These are phyloP conservation scores for Bacidia rubella DNA, from an alignment of 495 filamentous ascomycete species.

Conservation along the genomic window DNA sequence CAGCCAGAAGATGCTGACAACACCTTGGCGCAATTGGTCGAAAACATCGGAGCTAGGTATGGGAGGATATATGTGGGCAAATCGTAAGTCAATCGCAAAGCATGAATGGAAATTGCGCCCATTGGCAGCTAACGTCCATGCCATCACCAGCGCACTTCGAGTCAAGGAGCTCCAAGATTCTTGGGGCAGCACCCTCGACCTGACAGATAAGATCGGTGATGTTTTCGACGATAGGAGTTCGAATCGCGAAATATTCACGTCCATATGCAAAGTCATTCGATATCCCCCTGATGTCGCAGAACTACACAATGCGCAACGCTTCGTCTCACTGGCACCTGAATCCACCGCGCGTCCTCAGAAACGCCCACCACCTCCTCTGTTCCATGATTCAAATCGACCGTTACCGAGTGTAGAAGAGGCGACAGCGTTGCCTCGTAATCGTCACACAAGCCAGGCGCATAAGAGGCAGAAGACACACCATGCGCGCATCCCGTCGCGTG, in stretches of 20 bases:
- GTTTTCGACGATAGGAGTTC: conserved; percentile 16
- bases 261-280: conserved; percentile 11
- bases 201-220: conserved; percentile 10
- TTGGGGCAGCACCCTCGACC: conserved; percentile 10
- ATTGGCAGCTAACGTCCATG: neutral
- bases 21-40: conserved; percentile 10
- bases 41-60: conserved; percentile 8
- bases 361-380: conserved; percentile 6
- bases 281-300: conserved; percentile 10
- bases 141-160: conserved; percentile 9
- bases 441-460: neutral
- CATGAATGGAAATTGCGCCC: neutral
- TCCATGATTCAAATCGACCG: neutral
- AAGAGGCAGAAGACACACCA: neutral
- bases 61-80: conserved; percentile 4
- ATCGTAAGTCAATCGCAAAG: conserved; percentile 8
- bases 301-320: conserved; percentile 7
- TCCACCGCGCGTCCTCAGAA: conserved; percentile 15
- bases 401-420: neutral
- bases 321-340: conserved; percentile 12
- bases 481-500: neutral
- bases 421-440: neutral
- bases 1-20: conserved; percentile 10
- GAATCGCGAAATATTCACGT: conserved; percentile 4
- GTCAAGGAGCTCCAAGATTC: conserved; percentile 12